phyloP scores from a whole-genome alignment of 148 eudicot species.

The Persicaria tinctoria region DNA sequence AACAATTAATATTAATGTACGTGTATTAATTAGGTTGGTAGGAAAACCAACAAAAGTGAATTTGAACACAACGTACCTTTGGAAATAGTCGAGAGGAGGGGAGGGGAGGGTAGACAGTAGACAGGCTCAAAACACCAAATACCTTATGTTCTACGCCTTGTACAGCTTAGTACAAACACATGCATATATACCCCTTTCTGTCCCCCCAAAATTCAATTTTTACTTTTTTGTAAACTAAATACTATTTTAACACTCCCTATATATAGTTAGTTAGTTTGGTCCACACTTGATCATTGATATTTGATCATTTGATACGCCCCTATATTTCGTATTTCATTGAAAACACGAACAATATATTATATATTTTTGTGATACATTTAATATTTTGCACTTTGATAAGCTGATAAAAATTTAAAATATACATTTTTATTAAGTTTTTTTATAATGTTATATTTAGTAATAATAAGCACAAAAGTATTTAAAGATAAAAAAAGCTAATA shows the following conservation, averaged over 20 bases:
- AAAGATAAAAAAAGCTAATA: no score
- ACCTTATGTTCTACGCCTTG: conserved; percentile 12
- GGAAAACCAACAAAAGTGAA: background rate
- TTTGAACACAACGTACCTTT: background rate
- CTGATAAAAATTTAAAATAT: no score
- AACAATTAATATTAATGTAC: background rate
- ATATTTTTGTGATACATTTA: no score
- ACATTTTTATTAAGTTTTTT: no score
- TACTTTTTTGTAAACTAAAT: background rate
- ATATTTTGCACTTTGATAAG: no score
- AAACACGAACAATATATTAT: no score
- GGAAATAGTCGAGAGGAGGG: no score
- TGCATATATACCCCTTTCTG: background rate
- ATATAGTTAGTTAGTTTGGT: background rate
- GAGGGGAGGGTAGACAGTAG: background rate
- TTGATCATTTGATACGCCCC: no score
- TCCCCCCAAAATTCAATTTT: background rate
- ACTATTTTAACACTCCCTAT: no score
- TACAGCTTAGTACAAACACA: conserved; percentile 9
- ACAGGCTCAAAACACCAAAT: conserved; percentile 11
- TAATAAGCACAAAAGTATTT: no score
- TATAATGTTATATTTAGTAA: no score
- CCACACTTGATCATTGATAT: background rate
- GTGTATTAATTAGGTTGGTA: background rate
- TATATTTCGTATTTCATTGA: no score